Evolutionary conservation across 1,139 yeast genomes (phyloP), one percentile per base, ranked within the genome.

Genomic region (Diutina siamensis): DNA sequence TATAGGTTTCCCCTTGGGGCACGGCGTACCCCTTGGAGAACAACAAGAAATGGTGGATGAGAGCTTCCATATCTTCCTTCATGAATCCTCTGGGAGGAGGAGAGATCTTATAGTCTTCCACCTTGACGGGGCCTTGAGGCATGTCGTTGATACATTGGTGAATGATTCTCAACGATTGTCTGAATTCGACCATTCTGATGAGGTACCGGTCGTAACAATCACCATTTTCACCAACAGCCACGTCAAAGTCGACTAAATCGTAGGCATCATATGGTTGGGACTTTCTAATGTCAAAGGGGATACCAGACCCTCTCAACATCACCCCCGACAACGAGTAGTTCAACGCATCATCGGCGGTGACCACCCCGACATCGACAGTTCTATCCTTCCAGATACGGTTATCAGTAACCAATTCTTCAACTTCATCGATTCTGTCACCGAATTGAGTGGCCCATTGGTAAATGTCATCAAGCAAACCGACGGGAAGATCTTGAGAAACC

Each of bases 401-500:
- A 62, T 85, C 95, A 46, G 95, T 84, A 53, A 83, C 75, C 67
- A 86, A 75, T 66, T 86, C 95, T 70, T 86, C 95, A 51, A 83
- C 80, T 66, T 86, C 95, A 64, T 86, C 95, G 56, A 86, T 67
- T 71, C 95, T 80, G 68, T 86, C 95, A 61, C 95, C 95, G 56
- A 86, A 86, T 70, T 86, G 95, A 35, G 95, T 86, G 48, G 95
- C 95, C 95, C 95, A 86, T 92, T 85, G 85, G 67, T 83, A 86
- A 57, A 86, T 86, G 61, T 86, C 95, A 63, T 86, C 95, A 57
- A 86, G 74, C 59, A 86, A 65, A 46, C 95, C 95, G 34, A 78
- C 81, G 27, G 95, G 95, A 54, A 86, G 67, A 64, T 86, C 95
- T 65, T 84, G 95, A 20, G 94, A 68, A 32, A 86, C 95, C 59